Evolutionary conservation across 129 eudicot species (phyloP).

Genomic region (Pseudognaphalium luteoalbum): DNA sequence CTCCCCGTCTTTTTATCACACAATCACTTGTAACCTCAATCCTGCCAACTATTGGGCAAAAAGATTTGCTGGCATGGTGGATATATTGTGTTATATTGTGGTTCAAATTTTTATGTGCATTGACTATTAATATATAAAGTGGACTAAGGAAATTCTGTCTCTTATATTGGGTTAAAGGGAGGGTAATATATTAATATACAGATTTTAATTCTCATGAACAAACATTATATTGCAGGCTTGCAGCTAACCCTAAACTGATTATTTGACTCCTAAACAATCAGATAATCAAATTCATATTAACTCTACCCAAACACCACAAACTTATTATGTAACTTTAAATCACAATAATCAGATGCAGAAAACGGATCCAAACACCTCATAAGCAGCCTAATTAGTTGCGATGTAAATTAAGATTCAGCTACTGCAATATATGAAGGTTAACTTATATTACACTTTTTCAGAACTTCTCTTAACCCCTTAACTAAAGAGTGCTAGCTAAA

Average conservation of each 20-base stretch:
- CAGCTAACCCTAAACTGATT: neutral
- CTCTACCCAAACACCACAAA: neutral
- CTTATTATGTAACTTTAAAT: neutral
- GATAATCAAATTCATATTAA: neutral
- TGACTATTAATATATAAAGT: neutral
- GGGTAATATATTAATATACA: no score
- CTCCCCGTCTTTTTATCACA: neutral
- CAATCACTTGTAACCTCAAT: conserved; percentile 6
- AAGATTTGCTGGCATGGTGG: neutral
- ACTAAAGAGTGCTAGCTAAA: neutral
- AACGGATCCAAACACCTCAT: neutral
- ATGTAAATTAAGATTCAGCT: conserved; percentile 3
- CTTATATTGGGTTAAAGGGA: neutral
- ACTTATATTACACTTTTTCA: neutral
- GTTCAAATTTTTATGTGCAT: neutral
- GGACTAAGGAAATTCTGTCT: neutral
- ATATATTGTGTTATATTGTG: neutral
- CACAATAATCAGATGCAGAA: neutral
- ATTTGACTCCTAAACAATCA: neutral
- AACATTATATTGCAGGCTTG: neutral
- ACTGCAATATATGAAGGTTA: neutral
- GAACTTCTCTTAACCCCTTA: neutral
- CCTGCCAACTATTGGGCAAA: neutral
- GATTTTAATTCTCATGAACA: neutral
- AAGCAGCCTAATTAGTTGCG: neutral